Percentiles rank a stretch among this genome's conserved stretches.
Conservation (phyloP, 768 basidiomycete genomes). For the Termitomyces sp. region DNA sequence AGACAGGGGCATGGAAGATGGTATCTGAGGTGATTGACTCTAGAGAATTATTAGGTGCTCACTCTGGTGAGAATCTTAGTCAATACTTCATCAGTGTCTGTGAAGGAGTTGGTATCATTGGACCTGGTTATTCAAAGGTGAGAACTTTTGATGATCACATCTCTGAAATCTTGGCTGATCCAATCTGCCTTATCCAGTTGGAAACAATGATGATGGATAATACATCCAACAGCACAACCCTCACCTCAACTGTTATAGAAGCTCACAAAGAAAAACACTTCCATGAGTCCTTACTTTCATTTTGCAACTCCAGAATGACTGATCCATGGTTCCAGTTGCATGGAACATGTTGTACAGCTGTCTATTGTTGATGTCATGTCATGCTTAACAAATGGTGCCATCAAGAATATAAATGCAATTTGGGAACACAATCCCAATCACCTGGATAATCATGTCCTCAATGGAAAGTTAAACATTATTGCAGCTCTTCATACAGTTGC, state of each 20-base stretch:
- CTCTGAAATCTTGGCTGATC: too few species aligned
- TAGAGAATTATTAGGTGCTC: neutral
- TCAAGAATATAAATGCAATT: constrained; percentile 25
- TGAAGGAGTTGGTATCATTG: neutral
- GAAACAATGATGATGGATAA: neutral
- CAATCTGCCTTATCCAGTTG: neutral
- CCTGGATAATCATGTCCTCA: constrained; percentile 19
- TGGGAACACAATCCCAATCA: constrained; percentile 29
- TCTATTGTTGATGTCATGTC: constrained; percentile 22
- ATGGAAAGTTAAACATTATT: constrained; percentile 24
- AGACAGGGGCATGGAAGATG: neutral
- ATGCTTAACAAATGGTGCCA: constrained; percentile 19
- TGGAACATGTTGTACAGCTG: constrained; percentile 27
- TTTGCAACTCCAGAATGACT: neutral
- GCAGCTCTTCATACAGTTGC: constrained; percentile 20
- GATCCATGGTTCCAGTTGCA: constrained; percentile 10
- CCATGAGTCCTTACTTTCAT: neutral
- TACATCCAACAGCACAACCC: neutral
- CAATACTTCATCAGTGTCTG: neutral
- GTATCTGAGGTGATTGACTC: neutral
- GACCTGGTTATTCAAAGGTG: neutral
- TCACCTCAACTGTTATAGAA: neutral
- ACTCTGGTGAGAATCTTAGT: neutral
- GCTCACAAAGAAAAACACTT: neutral
- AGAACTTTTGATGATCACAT: neutral